Evolutionary conservation across 148 eudicot species (phyloP).

Genomic region (Rhododendron griersonianum): DNA sequence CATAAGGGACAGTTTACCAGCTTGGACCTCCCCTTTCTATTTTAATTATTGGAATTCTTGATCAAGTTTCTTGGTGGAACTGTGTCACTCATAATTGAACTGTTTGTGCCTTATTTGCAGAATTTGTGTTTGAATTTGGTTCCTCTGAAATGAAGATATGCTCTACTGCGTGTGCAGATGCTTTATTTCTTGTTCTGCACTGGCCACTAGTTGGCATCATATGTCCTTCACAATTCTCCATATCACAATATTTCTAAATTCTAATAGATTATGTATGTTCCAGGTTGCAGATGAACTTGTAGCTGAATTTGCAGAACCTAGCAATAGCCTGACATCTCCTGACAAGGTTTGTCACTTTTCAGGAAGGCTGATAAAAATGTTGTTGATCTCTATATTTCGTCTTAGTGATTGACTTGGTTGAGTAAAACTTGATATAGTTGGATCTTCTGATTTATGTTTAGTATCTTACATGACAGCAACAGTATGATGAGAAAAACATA

Average conservation of each 20-base stretch:
- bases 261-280: constrained; percentile 9
- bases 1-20: not conserved
- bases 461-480: constrained; percentile 41
- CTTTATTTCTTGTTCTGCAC: not conserved
- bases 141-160: not conserved
- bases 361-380: constrained; percentile 2
- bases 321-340: constrained; percentile 39
- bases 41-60: not conserved
- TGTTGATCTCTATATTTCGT: not conserved
- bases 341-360: constrained; percentile 44
- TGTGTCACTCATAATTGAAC: not conserved
- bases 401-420: not conserved
- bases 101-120: not conserved
- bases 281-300: constrained; percentile 99
- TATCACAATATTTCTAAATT: not conserved
- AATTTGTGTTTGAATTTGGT: not conserved
- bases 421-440: not conserved
- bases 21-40: not conserved
- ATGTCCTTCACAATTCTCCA: not conserved
- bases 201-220: not conserved
- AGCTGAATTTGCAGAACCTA: constrained; percentile 82
- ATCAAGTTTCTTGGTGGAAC: not conserved
- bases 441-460: not conserved
- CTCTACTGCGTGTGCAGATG: not conserved
- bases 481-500: constrained; percentile 90